Evolutionary conservation across 495 filamentous ascomycete species (phyloP).

Genomic region (Hypoxylon trugodes): DNA sequence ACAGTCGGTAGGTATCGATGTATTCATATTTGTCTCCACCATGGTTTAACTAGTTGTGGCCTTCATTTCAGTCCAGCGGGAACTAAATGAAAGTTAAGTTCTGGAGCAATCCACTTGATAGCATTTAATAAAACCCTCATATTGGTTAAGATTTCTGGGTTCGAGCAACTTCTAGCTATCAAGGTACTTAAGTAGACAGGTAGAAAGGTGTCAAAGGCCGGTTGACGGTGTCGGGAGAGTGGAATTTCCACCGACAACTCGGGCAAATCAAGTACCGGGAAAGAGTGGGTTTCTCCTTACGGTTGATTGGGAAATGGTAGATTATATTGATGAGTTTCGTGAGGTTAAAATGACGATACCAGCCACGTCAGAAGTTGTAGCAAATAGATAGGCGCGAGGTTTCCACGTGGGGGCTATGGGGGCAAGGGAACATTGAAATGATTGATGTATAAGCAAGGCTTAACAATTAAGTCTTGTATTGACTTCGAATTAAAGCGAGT

Average conservation of each 20-base stretch:
- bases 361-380: conserved; percentile 31
- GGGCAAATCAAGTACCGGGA: conserved; percentile 7
- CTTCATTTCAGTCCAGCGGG: conserved; percentile 16
- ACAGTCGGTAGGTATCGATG: not conserved
- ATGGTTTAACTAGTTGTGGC: conserved; percentile 21
- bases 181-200: too few species aligned
- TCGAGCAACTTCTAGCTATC: conserved; percentile 2
- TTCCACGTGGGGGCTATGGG: conserved; percentile 36
- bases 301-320: conserved; percentile 12
- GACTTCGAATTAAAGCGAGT: not conserved
- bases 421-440: conserved; percentile 4
- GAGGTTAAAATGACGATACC: conserved; percentile 26
- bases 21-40: conserved; percentile 21
- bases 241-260: not conserved
- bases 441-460: conserved; percentile 19
- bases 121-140: conserved; percentile 27
- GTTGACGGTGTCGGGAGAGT: conserved; percentile 3
- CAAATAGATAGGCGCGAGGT: conserved; percentile 35
- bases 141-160: not conserved
- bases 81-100: conserved; percentile 26
- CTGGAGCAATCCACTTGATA: conserved; percentile 27
- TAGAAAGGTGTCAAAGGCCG: not conserved
- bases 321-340: conserved; percentile 16
- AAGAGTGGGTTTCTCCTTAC: conserved; percentile 2
- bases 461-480: conserved; percentile 8